Percentiles rank a stretch among this genome's conserved stretches.
Evolutionary conservation across 129 eudicot species (phyloP).

Genomic region (sunflower (Helianthus annuus)): DNA sequence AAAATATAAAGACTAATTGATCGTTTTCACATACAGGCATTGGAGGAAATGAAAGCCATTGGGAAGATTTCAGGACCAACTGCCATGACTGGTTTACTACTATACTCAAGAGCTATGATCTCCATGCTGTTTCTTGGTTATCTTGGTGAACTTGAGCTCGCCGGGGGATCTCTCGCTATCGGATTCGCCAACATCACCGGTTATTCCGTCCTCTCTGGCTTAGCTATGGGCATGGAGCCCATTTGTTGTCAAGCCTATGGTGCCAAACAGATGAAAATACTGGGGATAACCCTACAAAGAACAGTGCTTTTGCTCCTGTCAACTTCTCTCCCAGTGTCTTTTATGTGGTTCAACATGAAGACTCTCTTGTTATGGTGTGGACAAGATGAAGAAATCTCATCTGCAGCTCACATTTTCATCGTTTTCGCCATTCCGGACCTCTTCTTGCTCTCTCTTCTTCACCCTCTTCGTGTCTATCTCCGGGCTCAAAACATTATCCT

Average conservation of each 20-base stretch:
- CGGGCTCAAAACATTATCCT: constrained; percentile 59
- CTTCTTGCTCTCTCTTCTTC: constrained; percentile 49
- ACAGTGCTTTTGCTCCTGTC: constrained; percentile 52
- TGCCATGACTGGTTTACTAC: constrained; percentile 61
- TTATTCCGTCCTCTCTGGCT: constrained; percentile 70
- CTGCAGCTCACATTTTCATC: constrained; percentile 52
- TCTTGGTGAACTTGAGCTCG: constrained; percentile 59
- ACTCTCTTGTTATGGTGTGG: constrained; percentile 49
- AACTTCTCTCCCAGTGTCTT: constrained; percentile 57
- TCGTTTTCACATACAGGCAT: constrained; percentile 38
- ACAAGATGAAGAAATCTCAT: constrained; percentile 56
- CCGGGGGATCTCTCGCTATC: constrained; percentile 76
- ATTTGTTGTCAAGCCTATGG: constrained; percentile 79
- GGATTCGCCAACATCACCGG: constrained; percentile 83
- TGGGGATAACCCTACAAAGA: constrained; percentile 63
- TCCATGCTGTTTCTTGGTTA: constrained; percentile 72
- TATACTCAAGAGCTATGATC: constrained; percentile 67
- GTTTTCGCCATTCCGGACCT: constrained; percentile 61
- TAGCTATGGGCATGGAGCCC: constrained; percentile 87
- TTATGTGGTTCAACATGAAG: constrained; percentile 66
- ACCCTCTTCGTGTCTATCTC: constrained; percentile 60
- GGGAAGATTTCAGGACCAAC: constrained; percentile 65
- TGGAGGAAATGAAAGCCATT: constrained; percentile 58
- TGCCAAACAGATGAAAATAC: constrained; percentile 57
- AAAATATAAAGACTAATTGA: neutral